These are phyloP conservation scores for Fusarium albosuccineum DNA, from an alignment of 2,329 filamentous ascomycete species.

Conservation along the genomic window DNA sequence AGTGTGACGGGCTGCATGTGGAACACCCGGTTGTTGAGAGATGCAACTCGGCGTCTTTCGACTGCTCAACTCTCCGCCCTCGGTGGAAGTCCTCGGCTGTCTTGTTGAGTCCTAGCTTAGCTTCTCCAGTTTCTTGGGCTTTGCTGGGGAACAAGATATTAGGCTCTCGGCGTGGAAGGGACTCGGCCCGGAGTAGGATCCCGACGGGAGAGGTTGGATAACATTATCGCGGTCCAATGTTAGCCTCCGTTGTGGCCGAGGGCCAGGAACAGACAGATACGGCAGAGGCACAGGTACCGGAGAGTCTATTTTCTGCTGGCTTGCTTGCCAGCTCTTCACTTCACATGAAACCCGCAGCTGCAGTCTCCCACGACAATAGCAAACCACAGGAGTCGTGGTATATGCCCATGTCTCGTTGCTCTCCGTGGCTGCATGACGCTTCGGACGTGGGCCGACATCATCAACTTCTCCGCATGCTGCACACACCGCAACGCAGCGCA, in stretches of 20 bases:
- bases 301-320: neutral
- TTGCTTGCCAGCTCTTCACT: neutral
- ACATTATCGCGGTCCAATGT: conserved; percentile 7
- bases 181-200: conserved; percentile 30
- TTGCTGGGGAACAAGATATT: conserved; percentile 1
- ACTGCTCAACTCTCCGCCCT: neutral
- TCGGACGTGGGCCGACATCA: conserved; percentile 37
- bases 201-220: conserved; percentile 26
- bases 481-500: conserved; percentile 36
- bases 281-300: neutral
- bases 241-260: conserved; percentile 11
- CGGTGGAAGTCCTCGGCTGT: neutral
- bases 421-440: neutral
- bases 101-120: conserved; percentile 12
- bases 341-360: neutral
- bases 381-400: conserved; percentile 8
- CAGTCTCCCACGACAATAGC: conserved; percentile 1
- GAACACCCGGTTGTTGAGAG: neutral
- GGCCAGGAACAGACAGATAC: neutral
- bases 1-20: conserved; percentile 11
- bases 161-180: conserved; percentile 11
- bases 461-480: conserved; percentile 29
- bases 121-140: neutral
- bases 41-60: conserved; percentile 1
- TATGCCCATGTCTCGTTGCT: neutral